Conservation (phyloP, 2,329 filamentous ascomycete species). For the Epichloe sylvatica region DNA sequence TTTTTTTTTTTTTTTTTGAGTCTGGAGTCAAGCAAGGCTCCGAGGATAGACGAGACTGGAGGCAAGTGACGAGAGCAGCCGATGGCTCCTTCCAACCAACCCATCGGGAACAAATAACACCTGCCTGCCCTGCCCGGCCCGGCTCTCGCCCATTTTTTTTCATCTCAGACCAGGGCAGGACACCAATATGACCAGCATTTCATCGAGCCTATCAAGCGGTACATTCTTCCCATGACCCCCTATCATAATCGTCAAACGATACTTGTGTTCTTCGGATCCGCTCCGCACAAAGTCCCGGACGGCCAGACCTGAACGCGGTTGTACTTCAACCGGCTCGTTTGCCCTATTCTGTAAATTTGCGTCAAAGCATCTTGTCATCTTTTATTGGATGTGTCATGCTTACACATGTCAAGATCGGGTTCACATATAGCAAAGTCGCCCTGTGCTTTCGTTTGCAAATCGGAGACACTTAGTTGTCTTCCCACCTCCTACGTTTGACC, state of each 20-base stretch:
- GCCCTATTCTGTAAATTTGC: background rate
- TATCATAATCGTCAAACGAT: background rate
- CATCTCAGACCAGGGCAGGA: background rate
- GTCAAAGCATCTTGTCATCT: background rate
- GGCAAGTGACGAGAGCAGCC: background rate
- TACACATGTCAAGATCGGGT: background rate
- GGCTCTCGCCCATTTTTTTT: background rate
- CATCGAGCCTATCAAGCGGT: background rate
- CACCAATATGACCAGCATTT: background rate
- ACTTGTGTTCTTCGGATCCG: background rate
- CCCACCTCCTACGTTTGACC: slow-evolving; percentile 3
- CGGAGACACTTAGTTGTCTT: background rate
- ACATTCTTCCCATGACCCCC: background rate
- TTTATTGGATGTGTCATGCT: background rate
- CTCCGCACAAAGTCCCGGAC: background rate
- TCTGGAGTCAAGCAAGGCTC: background rate
- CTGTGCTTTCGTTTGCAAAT: background rate
- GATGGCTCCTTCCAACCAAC: slow-evolving; percentile 2
- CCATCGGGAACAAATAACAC: background rate
- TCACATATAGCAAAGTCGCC: background rate
- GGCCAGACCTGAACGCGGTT: background rate
- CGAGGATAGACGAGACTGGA: background rate
- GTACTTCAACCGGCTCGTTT: background rate
- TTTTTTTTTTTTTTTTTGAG: background rate
- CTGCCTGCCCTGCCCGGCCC: background rate